Base-by-base conservation (phyloP, 2,329 filamentous ascomycete species). In the Sporothrix mexicana region DNA sequence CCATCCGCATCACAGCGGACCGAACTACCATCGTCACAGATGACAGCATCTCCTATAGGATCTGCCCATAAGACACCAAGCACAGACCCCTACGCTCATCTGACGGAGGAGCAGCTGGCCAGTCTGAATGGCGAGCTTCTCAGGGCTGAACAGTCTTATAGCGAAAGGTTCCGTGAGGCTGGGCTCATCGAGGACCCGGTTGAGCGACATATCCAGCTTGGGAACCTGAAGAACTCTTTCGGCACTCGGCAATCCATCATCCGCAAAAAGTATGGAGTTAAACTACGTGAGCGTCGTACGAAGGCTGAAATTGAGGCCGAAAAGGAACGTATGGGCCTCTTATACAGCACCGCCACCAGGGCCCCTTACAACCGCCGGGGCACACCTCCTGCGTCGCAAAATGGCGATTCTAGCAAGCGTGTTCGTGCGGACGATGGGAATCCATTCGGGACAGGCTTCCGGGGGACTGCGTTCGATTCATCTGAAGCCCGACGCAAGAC, bases 251-350 rank as follows among this genome's bases (percentile, higher is more conserved):
- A 88, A 77, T 88, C 85, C 70, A 82, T 83, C n/a, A 85, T 88
- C 2, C 84, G 88, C 13, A 89, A 88, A 77, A 88, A 84, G 74
- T 89, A 85, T 74, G 87, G 87, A n/a, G 86, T 90, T 45, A 83
- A 83, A 1, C 81, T 89, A 15, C 83, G 86, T 0, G 82, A 84
- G 74, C 81, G 86, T 13, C 84, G 87, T 0, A 84, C 83, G 2
- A 84, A 78, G 73, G 81, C 80, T 0, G 84, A 86, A 73, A 84
- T 88, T 17, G 80, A 84, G 2, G 81, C 82, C 0, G 82, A 84
- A 73, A 79, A 77, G 9, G 80, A 83, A n/a, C 83, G 84, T 10
- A 78, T 80, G 70, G 82, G 83, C 13, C 77, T 84, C 55, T 9
- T 20, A 36, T 36, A 6, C 30, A 36, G 30, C 30, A 36, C 4